Percentiles rank a stretch among this genome's conserved stretches.
Conservation (phyloP, 768 basidiomycete species). For the Lanmaoa pseudosensibilis region DNA sequence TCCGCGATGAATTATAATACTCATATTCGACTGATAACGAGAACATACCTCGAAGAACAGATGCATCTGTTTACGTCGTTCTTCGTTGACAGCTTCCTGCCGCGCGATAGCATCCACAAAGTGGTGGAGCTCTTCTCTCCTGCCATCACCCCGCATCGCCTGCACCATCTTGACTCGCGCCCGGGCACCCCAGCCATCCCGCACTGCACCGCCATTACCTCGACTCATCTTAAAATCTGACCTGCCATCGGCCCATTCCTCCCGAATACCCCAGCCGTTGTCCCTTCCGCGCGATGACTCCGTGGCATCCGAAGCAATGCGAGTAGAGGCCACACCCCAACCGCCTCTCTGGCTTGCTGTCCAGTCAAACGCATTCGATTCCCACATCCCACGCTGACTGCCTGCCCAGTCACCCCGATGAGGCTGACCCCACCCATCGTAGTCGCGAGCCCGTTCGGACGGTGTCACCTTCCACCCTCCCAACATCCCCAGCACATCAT, state of each 20-base stretch:
- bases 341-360: conserved; percentile 7
- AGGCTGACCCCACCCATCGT: conserved; percentile 13
- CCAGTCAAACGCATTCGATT: neutral
- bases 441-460: conserved; percentile 5
- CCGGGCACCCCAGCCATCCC: conserved; percentile 1
- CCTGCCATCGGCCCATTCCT: conserved; percentile 14
- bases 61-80: conserved; percentile 47
- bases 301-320: conserved; percentile 21
- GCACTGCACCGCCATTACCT: neutral
- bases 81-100: conserved; percentile 38
- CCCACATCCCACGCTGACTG: conserved; percentile 11
- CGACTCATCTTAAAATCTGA: neutral
- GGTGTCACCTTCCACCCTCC: conserved; percentile 23
- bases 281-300: conserved; percentile 14
- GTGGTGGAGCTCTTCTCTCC: conserved; percentile 22
- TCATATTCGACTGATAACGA: neutral
- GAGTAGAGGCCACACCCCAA: conserved; percentile 11
- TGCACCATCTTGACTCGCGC: neutral
- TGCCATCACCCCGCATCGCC: conserved; percentile 1
- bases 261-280: conserved; percentile 19
- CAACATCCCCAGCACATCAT: conserved; percentile 30
- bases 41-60: conserved; percentile 47
- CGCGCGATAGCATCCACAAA: conserved; percentile 51
- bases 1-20: neutral
- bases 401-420: conserved; percentile 8